Base-by-base conservation (phyloP, 139 green algal species). In the Nannochloris sp. region DNA sequence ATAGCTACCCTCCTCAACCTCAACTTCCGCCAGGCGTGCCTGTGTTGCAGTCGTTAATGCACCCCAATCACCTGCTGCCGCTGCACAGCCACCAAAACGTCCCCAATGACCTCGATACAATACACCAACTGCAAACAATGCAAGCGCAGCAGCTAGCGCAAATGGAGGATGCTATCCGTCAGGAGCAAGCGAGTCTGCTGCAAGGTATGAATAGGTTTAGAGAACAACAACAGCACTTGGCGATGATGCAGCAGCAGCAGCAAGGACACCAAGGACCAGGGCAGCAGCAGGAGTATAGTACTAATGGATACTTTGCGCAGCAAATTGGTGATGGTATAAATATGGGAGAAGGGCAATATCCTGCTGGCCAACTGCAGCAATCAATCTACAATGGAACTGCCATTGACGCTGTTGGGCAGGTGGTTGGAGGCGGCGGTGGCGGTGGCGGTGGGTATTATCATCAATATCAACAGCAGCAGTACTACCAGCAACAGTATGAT, bases 401-500 rank as follows among this genome's bases (percentile, higher is more conserved):
- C 63, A 10, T 27, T 67, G 25, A 61, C 67, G 0, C 60, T 42
- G 0, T 61, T 23, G 12, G 51, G 63, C 30, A 15, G 53, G 12
- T 57, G 67, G 34, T 36, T 46, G 6, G 39, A 55, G 5, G 25
- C 6, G 34, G 38, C 23, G 3, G n/a, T 23, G 14, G 14, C 15
- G 34, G 24, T n/a, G 38, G 32, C 19, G 2, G 6, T 44, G 34
- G 30, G n/a, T n/a, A n/a, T n/a, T n/a, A 71, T 19, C 14, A 47
- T 60, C 71, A 70, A 60, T 38, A 69, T n/a, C 67, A 64, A 44
- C 36, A 51, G 56, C 66, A 55, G 65, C 54, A 67, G 62, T n/a
- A n/a, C 5, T 23, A 54, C 51, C 38, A 44, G 64, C 54, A 64
- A 37, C 53, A 70, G 32, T n/a, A n/a, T n/a, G n/a, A n/a, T n/a